Conservation (phyloP, 2,329 filamentous ascomycete genomes). For the Coniella lustricola region DNA sequence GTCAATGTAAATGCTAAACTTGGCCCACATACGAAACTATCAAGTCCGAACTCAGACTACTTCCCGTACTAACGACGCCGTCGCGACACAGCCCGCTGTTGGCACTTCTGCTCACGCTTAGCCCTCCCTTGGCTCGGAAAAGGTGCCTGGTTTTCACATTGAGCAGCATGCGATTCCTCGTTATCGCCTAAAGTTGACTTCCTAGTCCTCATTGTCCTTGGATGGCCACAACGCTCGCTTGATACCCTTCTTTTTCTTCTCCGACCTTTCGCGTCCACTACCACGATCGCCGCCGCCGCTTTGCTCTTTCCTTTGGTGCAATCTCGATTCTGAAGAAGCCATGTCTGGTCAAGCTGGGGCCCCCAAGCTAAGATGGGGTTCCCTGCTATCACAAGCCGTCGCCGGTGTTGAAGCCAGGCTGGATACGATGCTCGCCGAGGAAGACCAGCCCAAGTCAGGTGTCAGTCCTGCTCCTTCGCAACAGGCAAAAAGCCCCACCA, state of each 20-base stretch:
- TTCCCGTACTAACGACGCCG: background rate
- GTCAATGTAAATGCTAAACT: too few species aligned
- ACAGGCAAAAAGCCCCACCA: conserved; percentile 27
- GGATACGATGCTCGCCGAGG: conserved; percentile 83
- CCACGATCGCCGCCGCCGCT: too few species aligned
- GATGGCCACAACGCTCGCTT: conserved; percentile 16
- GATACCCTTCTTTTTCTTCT: background rate
- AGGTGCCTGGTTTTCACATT: background rate
- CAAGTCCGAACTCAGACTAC: background rate
- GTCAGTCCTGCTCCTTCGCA: conserved; percentile 24
- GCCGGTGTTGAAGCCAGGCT: conserved; percentile 89
- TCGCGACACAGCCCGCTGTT: background rate
- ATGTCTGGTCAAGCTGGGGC: conserved; percentile 42
- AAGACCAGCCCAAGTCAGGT: conserved; percentile 43
- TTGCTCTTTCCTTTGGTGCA: too few species aligned
- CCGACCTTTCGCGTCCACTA: background rate
- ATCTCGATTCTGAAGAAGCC: conserved; percentile 16
- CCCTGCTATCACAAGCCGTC: conserved; percentile 81
- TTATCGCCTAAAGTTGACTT: background rate
- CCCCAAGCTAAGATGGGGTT: conserved; percentile 62
- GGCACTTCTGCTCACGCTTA: background rate
- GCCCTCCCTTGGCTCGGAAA: conserved; percentile 7
- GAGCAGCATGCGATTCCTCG: conserved; percentile 12
- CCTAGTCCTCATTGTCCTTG: conserved; percentile 6
- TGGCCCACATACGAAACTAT: background rate